These are phyloP conservation scores for Pyrus hybrid DNA, from an alignment of 331 rosid genomes.

Conservation along the genomic window DNA sequence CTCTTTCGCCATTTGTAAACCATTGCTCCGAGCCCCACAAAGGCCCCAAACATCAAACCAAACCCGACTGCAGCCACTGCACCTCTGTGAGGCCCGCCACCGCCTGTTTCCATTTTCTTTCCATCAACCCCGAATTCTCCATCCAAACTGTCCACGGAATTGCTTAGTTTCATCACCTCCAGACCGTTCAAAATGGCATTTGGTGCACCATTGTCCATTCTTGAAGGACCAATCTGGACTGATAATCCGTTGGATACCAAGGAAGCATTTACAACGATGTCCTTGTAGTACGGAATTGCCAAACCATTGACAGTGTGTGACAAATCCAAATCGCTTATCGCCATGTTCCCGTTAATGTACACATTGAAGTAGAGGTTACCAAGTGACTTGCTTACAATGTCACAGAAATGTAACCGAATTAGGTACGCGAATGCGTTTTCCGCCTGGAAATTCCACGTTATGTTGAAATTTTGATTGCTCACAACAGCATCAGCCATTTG, in stretches of 20 bases:
- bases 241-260: neutral
- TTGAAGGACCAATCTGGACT: conserved; percentile 26
- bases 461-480: conserved; percentile 18
- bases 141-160: conserved; percentile 30
- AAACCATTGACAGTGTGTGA: conserved; percentile 17
- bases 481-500: conserved; percentile 21
- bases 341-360: conserved; percentile 19
- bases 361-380: conserved; percentile 26
- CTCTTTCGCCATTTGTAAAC: conserved; percentile 32
- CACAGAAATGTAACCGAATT: conserved; percentile 28
- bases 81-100: conserved; percentile 4
- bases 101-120: neutral
- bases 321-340: conserved; percentile 26
- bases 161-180: conserved; percentile 32
- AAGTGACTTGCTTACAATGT: conserved; percentile 30
- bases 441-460: conserved; percentile 21
- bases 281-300: conserved; percentile 26
- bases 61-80: conserved; percentile 37
- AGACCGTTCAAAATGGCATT: conserved; percentile 33
- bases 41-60: conserved; percentile 36
- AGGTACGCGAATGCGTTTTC: conserved; percentile 12
- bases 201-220: conserved; percentile 5
- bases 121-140: conserved; percentile 39
- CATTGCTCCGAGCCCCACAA: conserved; percentile 36
- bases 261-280: conserved; percentile 28